Evolutionary conservation across 2,329 filamentous ascomycete species (phyloP), one percentile per base, ranked within the genome.

Genomic region (Pseudogymnoascus sp.): DNA sequence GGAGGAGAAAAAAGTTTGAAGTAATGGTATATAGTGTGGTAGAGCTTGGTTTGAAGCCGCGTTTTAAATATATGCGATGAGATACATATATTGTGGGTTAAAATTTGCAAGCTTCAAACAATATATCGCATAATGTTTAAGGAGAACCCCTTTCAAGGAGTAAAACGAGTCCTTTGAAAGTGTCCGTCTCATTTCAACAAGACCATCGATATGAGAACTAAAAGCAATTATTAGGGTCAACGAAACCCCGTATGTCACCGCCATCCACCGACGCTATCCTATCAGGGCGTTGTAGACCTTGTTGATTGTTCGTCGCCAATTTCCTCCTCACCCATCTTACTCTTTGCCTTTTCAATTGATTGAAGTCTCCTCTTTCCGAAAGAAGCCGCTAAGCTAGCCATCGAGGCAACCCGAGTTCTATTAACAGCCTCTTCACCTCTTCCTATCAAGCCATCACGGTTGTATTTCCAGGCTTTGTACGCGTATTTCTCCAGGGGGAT

Each of bases 401-500:
- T 60, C 4, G 62, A 62, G 7, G 31, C 53, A 61, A 53, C 28
- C n/a, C 64, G 60, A 16, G 26, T 61, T 61, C 46, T 64, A 53
- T 60, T 64, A 3, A 65, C 24, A 2, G 11, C 62, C 38, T 65
- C 65, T 38, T 64, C 64, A 4, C 50, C 53, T 26, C 22, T 41
- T 19, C 37, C 61, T 22, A 66, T 26, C 4, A 64, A 24, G 12
- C 19, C 24, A 38, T 65, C 64, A 16, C 62, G 60, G n/a, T 33
- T 26, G 12, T 12, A 43, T 40, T 65, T 65, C 41, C 60, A 64
- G 7, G 40, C 60, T 16, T 63, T 64, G 61, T 67, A 67, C 4
- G 38, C 60, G 12, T 46, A 35, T 60, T 67, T 67, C 22, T 64
- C 62, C 28, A 38, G 62, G 0, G 46, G 8, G 16, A 16, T 22